Evolutionary conservation across 1,284 basidiomycete genomes (phyloP).

Genomic region (Trichosporon sp.): DNA sequence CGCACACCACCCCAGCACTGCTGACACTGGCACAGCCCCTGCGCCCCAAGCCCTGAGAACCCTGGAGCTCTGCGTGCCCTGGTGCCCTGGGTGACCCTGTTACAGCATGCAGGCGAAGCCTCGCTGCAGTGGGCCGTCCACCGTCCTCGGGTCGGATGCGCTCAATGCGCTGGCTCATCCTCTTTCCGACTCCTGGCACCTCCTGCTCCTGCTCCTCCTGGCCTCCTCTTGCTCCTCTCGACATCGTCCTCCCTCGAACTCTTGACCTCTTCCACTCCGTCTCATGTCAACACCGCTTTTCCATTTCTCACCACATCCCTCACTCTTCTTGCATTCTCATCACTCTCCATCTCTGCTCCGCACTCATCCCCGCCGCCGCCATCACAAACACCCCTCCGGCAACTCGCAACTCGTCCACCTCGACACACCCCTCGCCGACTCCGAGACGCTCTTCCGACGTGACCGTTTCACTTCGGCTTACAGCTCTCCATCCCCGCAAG

Average conservation of each 20-base stretch:
- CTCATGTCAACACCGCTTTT: slow-evolving; percentile 9
- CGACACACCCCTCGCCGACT: neutral
- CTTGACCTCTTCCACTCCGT: neutral
- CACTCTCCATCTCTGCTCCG: neutral
- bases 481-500: neutral
- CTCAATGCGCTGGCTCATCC: neutral
- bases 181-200: neutral
- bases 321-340: neutral
- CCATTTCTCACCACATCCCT: neutral
- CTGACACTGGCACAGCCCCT: neutral
- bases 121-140: neutral
- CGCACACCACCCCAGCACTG: neutral
- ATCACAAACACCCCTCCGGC: neutral
- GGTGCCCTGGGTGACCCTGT: slow-evolving; percentile 6
- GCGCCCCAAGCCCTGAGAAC: neutral
- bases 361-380: neutral
- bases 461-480: neutral
- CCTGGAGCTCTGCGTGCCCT: neutral
- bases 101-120: neutral
- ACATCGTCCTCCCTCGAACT: neutral
- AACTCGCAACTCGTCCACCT: neutral
- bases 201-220: neutral
- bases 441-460: neutral
- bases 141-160: neutral
- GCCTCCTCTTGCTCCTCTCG: neutral